These are phyloP conservation scores for Nakazawaea populi DNA, from an alignment of 805 yeast species.

Conservation along the genomic window DNA sequence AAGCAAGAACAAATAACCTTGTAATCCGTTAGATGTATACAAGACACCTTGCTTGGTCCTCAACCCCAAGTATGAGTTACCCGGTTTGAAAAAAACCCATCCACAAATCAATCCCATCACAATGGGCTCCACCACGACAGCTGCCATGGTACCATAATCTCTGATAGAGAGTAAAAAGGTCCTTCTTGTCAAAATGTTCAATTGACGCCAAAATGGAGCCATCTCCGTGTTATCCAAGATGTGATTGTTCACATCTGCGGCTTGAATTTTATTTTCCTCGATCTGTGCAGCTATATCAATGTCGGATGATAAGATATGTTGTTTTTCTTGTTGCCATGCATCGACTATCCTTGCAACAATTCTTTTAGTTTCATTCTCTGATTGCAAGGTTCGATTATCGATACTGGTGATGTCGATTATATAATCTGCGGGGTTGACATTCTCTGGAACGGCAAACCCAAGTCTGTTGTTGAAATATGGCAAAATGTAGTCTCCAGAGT, in stretches of 20 bases:
- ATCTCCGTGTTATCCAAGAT: conserved; percentile 22
- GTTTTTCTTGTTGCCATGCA: conserved; percentile 30
- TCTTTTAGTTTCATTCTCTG: conserved; percentile 26
- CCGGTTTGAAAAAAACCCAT: conserved; percentile 70
- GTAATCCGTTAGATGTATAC: conserved; percentile 47
- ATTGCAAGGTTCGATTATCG: conserved; percentile 36
- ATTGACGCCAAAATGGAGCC: conserved; percentile 37
- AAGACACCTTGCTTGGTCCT: conserved; percentile 50
- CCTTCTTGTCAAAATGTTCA: conserved; percentile 37
- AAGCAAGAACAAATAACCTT: conserved; percentile 48
- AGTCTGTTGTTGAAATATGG: conserved; percentile 41
- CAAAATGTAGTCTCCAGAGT: conserved; percentile 33
- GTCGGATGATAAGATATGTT: conserved; percentile 8
- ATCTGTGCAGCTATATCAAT: conserved; percentile 9
- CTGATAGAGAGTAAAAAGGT: conserved; percentile 39
- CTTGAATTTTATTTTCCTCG: neutral
- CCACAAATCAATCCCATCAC: conserved; percentile 61
- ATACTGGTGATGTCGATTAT: conserved; percentile 52
- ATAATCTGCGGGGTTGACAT: conserved; percentile 58
- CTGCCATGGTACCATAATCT: conserved; percentile 44
- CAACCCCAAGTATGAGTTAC: conserved; percentile 54
- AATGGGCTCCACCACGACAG: conserved; percentile 34
- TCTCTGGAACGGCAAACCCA: conserved; percentile 38
- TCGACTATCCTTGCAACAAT: conserved; percentile 20
- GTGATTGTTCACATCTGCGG: neutral